Evolutionary conservation across 345 rosid genomes (phyloP).

Genomic region (Geranium rotundifolium): DNA sequence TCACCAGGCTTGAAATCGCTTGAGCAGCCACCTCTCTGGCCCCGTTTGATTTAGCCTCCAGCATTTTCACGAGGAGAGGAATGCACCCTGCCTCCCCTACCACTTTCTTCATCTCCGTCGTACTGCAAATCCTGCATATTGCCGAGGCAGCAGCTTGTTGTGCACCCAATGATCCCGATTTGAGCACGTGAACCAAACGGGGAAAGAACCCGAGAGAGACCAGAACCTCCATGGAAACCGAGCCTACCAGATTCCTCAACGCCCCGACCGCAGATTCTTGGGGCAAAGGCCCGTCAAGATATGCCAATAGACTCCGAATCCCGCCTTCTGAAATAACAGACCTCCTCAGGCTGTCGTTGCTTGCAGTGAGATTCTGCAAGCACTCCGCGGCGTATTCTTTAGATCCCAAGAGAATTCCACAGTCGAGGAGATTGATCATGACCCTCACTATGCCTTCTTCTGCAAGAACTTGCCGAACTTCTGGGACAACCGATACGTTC

Average conservation of each 20-base stretch:
- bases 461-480: constrained; percentile 58
- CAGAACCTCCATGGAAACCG: constrained; percentile 43
- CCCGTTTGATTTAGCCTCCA: constrained; percentile 56
- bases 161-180: constrained; percentile 73
- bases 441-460: constrained; percentile 74
- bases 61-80: constrained; percentile 48
- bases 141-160: constrained; percentile 85
- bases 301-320: constrained; percentile 40
- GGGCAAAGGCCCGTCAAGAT: constrained; percentile 75
- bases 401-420: constrained; percentile 63
- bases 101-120: constrained; percentile 54
- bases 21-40: constrained; percentile 77
- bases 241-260: constrained; percentile 54
- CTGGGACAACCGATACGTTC: constrained; percentile 76
- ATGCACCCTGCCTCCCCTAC: constrained; percentile 80
- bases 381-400: constrained; percentile 91
- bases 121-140: constrained; percentile 47
- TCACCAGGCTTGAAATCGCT: constrained; percentile 58
- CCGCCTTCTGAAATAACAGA: constrained; percentile 71
- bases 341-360: constrained; percentile 60
- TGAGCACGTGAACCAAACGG: constrained; percentile 70
- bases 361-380: constrained; percentile 79
- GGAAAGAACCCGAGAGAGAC: constrained; percentile 48
- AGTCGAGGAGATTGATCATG: constrained; percentile 60
- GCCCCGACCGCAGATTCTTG: constrained; percentile 84